Evolutionary conservation across 805 yeast species (phyloP).

Genomic region (Candida krabiensis): DNA sequence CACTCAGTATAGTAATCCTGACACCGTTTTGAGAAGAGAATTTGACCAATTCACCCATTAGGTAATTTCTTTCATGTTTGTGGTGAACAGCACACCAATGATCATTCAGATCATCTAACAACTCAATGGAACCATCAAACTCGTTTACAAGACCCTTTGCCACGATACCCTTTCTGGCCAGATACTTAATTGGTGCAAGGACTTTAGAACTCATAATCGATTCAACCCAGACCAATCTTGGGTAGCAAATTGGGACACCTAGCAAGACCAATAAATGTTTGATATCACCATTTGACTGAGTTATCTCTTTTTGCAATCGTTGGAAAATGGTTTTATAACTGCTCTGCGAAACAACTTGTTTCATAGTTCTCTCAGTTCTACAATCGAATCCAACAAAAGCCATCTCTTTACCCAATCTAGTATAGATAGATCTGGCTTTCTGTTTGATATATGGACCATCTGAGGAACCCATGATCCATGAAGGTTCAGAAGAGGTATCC

Average conservation of each 20-base stretch:
- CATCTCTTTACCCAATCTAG: conserved; percentile 72
- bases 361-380: conserved; percentile 80
- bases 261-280: conserved; percentile 80
- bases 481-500: conserved; percentile 39
- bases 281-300: conserved; percentile 48
- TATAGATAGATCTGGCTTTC: conserved; percentile 64
- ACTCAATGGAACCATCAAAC: conserved; percentile 89
- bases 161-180: conserved; percentile 62
- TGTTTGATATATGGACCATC: conserved; percentile 72
- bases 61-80: conserved; percentile 76
- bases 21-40: conserved; percentile 65
- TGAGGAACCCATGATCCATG: conserved; percentile 62
- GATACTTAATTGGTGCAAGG: conserved; percentile 61
- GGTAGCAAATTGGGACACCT: conserved; percentile 95
- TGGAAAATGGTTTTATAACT: conserved; percentile 64
- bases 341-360: conserved; percentile 50
- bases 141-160: conserved; percentile 80
- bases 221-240: conserved; percentile 91
- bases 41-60: conserved; percentile 59
- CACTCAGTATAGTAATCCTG: conserved; percentile 81
- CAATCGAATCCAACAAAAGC: conserved; percentile 85
- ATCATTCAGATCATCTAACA: conserved; percentile 89
- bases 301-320: conserved; percentile 57
- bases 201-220: conserved; percentile 60
- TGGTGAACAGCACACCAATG: conserved; percentile 95